These are phyloP conservation scores for Emydomyces testavorans DNA, from an alignment of 2,329 filamentous ascomycete genomes.

Conservation along the genomic window DNA sequence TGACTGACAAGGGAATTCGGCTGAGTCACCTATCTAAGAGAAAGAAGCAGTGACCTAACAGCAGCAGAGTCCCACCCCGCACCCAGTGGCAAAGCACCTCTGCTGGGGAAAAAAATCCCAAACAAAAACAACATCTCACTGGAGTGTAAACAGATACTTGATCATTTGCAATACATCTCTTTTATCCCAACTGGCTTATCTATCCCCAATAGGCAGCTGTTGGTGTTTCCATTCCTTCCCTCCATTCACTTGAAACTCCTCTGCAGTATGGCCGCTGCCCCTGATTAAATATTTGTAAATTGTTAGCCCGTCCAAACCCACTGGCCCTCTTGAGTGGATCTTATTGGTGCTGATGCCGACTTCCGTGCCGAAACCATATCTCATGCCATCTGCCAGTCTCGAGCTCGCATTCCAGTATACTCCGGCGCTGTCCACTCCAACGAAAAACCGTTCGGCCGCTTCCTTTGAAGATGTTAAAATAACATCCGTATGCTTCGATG, in stretches of 20 bases:
- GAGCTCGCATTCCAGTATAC: slow-evolving; percentile 97
- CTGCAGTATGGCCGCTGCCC: slow-evolving; percentile 71
- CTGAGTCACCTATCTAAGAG: too few relatives aligned
- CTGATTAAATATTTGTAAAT: slow-evolving; percentile 95
- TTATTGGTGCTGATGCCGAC: slow-evolving; percentile 99
- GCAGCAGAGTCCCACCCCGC: too few relatives aligned
- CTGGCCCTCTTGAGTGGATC: slow-evolving; percentile 86
- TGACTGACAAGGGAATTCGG: too few relatives aligned
- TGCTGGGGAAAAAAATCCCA: too few relatives aligned
- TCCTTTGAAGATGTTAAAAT: slow-evolving; percentile 63
- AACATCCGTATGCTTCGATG: slow-evolving; percentile 85
- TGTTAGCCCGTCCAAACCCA: slow-evolving; percentile 85
- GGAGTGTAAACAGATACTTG: too few relatives aligned
- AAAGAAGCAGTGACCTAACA: too few relatives aligned
- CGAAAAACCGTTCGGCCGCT: slow-evolving; percentile 71
- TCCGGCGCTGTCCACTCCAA: slow-evolving; percentile 73
- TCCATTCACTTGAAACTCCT: slow-evolving; percentile 42
- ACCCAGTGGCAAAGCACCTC: too few relatives aligned
- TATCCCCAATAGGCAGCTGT: slow-evolving; percentile 26
- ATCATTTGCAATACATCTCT: too few relatives aligned
- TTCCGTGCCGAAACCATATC: slow-evolving; percentile 95
- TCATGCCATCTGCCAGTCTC: slow-evolving; percentile 89
- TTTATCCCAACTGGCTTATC: not conserved
- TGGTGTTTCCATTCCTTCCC: slow-evolving; percentile 48
- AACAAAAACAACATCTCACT: too few relatives aligned